Evolutionary conservation across 495 filamentous ascomycete species (phyloP).

Genomic region (Podospora didyma): DNA sequence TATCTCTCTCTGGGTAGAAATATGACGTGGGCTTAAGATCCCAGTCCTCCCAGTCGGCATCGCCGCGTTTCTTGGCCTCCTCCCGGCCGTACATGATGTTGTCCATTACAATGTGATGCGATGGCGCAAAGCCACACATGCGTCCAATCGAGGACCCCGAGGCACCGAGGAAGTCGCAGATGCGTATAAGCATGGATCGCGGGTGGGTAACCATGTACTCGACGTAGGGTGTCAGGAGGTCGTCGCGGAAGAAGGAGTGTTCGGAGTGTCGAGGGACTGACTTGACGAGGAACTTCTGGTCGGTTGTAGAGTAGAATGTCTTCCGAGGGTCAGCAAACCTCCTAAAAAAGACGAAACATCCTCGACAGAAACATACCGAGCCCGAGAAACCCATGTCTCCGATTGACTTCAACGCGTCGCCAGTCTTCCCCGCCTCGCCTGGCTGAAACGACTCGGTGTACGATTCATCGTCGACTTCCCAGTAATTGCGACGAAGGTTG

Average conservation of each 20-base stretch:
- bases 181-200: constrained; percentile 59
- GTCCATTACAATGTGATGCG: constrained; percentile 71
- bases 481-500: constrained; percentile 26
- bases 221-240: constrained; percentile 57
- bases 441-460: constrained; percentile 25
- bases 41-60: constrained; percentile 59
- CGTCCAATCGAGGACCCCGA: constrained; percentile 51
- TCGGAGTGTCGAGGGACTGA: constrained; percentile 63
- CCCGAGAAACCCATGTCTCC: constrained; percentile 36
- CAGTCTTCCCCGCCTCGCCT: constrained; percentile 4
- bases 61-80: constrained; percentile 32
- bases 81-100: constrained; percentile 58
- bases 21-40: constrained; percentile 69
- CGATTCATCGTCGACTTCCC: constrained; percentile 23
- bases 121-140: constrained; percentile 50
- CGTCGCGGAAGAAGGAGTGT: constrained; percentile 61
- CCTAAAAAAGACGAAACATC: not conserved
- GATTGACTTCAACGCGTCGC: constrained; percentile 25
- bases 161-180: constrained; percentile 60
- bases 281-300: constrained; percentile 61
- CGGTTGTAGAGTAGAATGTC: constrained; percentile 64
- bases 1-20: constrained; percentile 67
- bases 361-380: constrained; percentile 17
- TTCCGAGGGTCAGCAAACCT: not conserved
- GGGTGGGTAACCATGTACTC: constrained; percentile 56